Conservation (phyloP, 2,329 filamentous ascomycete genomes). For the Pseudonectria buxi region DNA sequence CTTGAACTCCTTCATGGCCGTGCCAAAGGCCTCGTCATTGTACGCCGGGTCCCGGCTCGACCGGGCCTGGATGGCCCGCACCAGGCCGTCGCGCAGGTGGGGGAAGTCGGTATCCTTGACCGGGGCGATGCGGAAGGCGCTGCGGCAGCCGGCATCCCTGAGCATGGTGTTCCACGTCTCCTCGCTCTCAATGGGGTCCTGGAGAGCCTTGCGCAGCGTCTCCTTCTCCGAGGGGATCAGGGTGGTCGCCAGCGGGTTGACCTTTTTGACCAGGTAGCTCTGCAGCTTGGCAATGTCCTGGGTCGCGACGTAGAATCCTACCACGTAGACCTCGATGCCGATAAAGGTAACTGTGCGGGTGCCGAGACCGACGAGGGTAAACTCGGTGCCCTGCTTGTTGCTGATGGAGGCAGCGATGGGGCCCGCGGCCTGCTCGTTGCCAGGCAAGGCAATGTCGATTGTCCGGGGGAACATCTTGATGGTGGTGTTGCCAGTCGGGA, state of each 20-base stretch:
- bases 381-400: constrained; percentile 53
- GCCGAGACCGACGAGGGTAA: constrained; percentile 82
- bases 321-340: constrained; percentile 86
- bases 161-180: constrained; percentile 70
- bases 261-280: constrained; percentile 63
- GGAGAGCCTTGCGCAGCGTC: constrained; percentile 58
- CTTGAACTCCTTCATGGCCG: constrained; percentile 71
- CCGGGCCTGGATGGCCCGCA: constrained; percentile 72
- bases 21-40: constrained; percentile 69
- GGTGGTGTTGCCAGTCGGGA: constrained; percentile 74
- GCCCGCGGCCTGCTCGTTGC: constrained; percentile 18
- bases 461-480: constrained; percentile 72
- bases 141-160: constrained; percentile 60
- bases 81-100: constrained; percentile 86
- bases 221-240: constrained; percentile 78
- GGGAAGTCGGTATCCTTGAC: constrained; percentile 92
- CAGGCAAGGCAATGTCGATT: constrained; percentile 51
- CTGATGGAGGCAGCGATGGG: constrained; percentile 32
- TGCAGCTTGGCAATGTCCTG: constrained; percentile 78
- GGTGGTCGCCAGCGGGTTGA: constrained; percentile 73
- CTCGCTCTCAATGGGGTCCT: constrained; percentile 63
- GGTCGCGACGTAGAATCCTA: constrained; percentile 85
- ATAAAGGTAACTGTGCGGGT: constrained; percentile 87
- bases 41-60: constrained; percentile 51
- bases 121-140: constrained; percentile 75